These are phyloP conservation scores for Melampsora americana DNA, from an alignment of 1,284 basidiomycete species.

Conservation along the genomic window DNA sequence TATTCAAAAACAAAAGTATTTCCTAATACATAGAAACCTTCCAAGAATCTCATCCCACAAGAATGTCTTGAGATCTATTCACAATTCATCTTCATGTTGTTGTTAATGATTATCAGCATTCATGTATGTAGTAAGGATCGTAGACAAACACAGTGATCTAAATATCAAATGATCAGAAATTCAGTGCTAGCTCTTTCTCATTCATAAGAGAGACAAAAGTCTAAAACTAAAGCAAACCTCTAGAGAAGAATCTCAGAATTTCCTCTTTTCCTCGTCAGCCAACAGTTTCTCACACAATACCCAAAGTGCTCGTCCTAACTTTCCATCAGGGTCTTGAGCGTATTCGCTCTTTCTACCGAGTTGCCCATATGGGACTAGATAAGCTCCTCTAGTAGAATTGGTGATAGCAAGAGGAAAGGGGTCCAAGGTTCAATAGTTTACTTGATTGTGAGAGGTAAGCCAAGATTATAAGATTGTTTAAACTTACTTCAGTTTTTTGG, in stretches of 20 bases:
- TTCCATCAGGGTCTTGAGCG: not conserved
- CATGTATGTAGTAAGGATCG: too few relatives aligned
- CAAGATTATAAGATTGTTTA: not conserved
- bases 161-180: too few relatives aligned
- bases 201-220: too few relatives aligned
- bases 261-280: not conserved
- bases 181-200: too few relatives aligned
- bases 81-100: too few relatives aligned
- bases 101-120: too few relatives aligned
- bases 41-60: too few relatives aligned
- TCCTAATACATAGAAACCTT: too few relatives aligned
- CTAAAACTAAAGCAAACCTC: too few relatives aligned
- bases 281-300: not conserved
- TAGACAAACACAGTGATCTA: too few relatives aligned
- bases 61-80: too few relatives aligned
- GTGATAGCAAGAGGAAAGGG: not conserved
- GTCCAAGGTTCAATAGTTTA: not conserved
- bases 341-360: not conserved
- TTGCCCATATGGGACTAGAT: constrained; percentile 17
- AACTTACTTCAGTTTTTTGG: not conserved
- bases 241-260: not conserved
- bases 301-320: not conserved
- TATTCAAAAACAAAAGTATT: too few relatives aligned
- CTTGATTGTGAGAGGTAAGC: not conserved
- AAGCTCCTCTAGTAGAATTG: not conserved